Percentiles rank a stretch among this genome's conserved stretches.
phyloP scores from a whole-genome alignment of 352 stramenopile genomes.

The Phytopythium aichiense region DNA sequence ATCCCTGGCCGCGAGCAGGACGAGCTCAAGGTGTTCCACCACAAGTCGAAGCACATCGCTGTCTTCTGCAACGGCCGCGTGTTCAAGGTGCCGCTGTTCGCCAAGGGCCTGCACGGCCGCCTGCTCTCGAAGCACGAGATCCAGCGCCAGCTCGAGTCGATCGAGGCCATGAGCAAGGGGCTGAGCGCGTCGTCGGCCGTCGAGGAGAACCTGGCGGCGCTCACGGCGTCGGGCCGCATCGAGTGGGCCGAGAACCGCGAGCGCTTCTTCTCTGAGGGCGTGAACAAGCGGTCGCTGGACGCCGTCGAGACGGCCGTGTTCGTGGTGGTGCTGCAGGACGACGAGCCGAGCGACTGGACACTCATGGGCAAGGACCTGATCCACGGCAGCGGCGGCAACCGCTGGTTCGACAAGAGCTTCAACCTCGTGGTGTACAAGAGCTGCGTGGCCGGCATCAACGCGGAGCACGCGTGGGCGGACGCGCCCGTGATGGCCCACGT shows the following conservation, averaged over 20 bases:
- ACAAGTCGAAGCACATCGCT: slow-evolving; percentile 84
- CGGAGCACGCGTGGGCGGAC: slow-evolving; percentile 93
- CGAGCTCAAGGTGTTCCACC: slow-evolving; percentile 62
- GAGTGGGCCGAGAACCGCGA: slow-evolving; percentile 88
- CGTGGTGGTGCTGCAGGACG: slow-evolving; percentile 70
- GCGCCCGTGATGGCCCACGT: slow-evolving; percentile 84
- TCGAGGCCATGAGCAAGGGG: slow-evolving; percentile 41
- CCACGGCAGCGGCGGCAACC: slow-evolving; percentile 88
- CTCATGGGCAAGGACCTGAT: slow-evolving; percentile 76
- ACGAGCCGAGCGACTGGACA: slow-evolving; percentile 51
- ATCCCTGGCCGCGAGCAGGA: slow-evolving; percentile 86
- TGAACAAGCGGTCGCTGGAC: slow-evolving; percentile 85
- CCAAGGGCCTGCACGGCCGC: slow-evolving; percentile 74
- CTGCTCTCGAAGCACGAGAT: slow-evolving; percentile 76
- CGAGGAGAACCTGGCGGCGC: slow-evolving; percentile 61
- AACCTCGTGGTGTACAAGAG: slow-evolving; percentile 95
- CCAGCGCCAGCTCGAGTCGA: slow-evolving; percentile 75
- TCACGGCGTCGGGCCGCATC: slow-evolving; percentile 82
- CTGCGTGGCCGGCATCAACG: slow-evolving; percentile 91
- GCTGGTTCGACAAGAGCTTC: slow-evolving; percentile 98
- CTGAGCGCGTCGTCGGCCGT: slow-evolving; percentile 26
- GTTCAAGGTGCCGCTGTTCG: slow-evolving; percentile 87
- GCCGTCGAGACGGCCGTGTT: slow-evolving; percentile 78
- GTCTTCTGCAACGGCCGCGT: slow-evolving; percentile 83
- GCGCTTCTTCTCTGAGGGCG: slow-evolving; percentile 80